Conservation (phyloP, 768 basidiomycete genomes). For the Lactifluus volemus region DNA sequence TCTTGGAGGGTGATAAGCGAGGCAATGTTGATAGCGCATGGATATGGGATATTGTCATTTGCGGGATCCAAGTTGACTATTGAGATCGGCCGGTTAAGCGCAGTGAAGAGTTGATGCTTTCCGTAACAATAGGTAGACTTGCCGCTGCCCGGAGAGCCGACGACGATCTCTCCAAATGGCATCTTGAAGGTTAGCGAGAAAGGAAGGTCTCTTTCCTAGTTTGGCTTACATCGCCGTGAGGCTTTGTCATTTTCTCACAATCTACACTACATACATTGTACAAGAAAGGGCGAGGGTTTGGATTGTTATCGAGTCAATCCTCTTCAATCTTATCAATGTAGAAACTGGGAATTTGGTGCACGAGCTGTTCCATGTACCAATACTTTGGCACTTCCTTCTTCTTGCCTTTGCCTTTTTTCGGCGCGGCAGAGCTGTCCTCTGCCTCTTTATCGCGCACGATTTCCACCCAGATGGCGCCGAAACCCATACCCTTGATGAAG, state of each 20-base stretch:
- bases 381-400: conserved; percentile 29
- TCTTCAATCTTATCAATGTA: conserved; percentile 20
- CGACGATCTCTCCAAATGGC: conserved; percentile 86
- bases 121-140: conserved; percentile 87
- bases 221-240: not conserved
- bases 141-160: conserved; percentile 78
- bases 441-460: conserved; percentile 32
- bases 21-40: conserved; percentile 79
- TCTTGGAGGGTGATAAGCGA: conserved; percentile 80
- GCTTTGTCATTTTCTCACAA: not conserved
- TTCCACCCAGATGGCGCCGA: conserved; percentile 64
- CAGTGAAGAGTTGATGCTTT: conserved; percentile 82
- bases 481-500: conserved; percentile 44
- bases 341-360: conserved; percentile 45
- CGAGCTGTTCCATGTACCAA: conserved; percentile 56
- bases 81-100: conserved; percentile 76
- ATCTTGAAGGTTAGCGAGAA: conserved; percentile 24
- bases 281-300: not conserved
- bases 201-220: conserved; percentile 14
- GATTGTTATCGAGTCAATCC: not conserved
- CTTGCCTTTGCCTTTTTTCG: conserved; percentile 14
- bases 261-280: not conserved
- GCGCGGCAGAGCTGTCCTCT: conserved; percentile 18
- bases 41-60: conserved; percentile 75
- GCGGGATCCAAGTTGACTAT: conserved; percentile 97